Base-by-base conservation (phyloP, 2,329 filamentous ascomycete genomes). In the Podosphaera xanthii region DNA sequence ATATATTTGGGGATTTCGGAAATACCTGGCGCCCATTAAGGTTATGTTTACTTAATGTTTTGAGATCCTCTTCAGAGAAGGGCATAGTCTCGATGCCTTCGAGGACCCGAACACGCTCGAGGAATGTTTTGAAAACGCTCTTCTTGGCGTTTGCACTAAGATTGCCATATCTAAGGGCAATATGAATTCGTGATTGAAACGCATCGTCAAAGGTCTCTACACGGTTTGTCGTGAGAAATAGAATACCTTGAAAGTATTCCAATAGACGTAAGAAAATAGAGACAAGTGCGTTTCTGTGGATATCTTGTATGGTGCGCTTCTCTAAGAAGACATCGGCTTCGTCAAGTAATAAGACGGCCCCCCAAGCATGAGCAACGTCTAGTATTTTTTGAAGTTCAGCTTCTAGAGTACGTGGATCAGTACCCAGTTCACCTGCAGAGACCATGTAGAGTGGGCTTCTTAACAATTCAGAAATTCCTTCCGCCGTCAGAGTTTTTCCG, bases 181-280 rank as follows among this genome's bases (percentile, higher is more conserved):
- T 83, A 69, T 94, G 87, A 62, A 94, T 94, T 33, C 89, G 81
- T 8, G 82, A 87, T 68, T 92, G 86, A 75, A 94, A 94, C 0
- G 89, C 89, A 62, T 92, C 87, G 65, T 95, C 89, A 66, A 95
- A 94, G 0, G 86, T 90, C 73, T 85, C 80, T 0, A 94, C 87
- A 1, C 88, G 81, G 69, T 94, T 94, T 2, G 89, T 94, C 0
- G 89, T 95, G 34, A 95, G 71, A 73, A 95, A 94, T 3, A 94
- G 70, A 58, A 94, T 94, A 2, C 89, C 89, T 67, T 94, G 86
- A 72, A 94, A 94, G 70, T 94, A 95, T 70, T 96, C 90, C 0
- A 95, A 75, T 60, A 91, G 76, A 0, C 88, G 82, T 2, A 95
- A 74, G 74, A 95, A 95, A 66, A 94, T 87, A 69, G 83, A 87